Base-by-base conservation (phyloP, 2,329 filamentous ascomycete species). In the Exserohilum rostratum region DNA sequence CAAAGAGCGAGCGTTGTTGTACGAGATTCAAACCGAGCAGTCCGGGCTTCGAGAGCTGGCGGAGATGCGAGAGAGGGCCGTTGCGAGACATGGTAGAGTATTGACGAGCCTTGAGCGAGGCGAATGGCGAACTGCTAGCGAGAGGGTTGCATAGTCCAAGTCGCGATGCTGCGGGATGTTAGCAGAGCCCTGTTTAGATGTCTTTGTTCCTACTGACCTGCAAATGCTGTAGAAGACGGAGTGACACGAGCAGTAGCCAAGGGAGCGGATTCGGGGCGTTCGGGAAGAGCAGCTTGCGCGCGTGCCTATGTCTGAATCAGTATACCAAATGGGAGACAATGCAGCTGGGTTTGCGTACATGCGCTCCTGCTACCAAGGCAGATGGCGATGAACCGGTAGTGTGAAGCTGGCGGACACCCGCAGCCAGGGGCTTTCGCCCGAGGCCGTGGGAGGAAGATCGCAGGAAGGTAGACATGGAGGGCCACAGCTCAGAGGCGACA, bases 1-100 rank as follows among this genome's bases (percentile, higher is more conserved):
- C 78, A 57, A 80, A 80, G 51, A 82, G 59, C 11, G 74, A 74
- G 55, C 80, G 74, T 55, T 75, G 76, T 65, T 81, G 79, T 22
- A 64, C 60, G 54, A 79, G 64, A 49, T 69, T 72, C 52, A 79
- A 65, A 25, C 76, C 76, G 35, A 77, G 50, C 56, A 62, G 67
- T 39, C 69, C 68, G 10, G 67, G 60, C 38, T 66, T 60, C n/a
- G 67, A 60, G 43, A 74, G 54, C 22, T 68, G 63, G 25, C 68
- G 71, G 12, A 72, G 52, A 15, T 68, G 70, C 38, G 65, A 63
- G 42, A 72, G 66, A 50, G 69, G 67, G 13, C 67, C 67, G 39
- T 73, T 69, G 54, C 70, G 74, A 46, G 74, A 68, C 50, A 73
- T 52, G 20, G 74, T 76, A 10, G 77, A 79, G 62, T 78, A 79